phyloP scores from a whole-genome alignment of 2,329 filamentous ascomycete genomes.

The Pyrenochaeta sp. region DNA sequence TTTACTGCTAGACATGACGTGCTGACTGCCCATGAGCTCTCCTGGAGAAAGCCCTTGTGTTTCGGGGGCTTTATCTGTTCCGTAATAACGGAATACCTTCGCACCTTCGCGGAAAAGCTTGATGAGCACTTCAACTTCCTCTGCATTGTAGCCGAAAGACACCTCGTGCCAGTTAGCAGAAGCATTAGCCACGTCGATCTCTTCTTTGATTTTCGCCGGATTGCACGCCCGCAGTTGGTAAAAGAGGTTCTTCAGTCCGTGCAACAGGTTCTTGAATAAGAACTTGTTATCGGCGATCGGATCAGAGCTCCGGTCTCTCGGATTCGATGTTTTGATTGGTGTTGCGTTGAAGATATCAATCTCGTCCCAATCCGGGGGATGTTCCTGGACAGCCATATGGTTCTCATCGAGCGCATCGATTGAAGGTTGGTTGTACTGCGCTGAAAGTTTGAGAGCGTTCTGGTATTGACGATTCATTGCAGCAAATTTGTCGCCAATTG shows the following conservation, averaged over 20 bases:
- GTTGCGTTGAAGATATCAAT: slow-evolving; percentile 97
- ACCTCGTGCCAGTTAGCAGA: slow-evolving; percentile 94
- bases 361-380: slow-evolving; percentile 92
- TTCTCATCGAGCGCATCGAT: slow-evolving; percentile 73
- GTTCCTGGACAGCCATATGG: slow-evolving; percentile 82
- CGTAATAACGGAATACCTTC: slow-evolving; percentile 96
- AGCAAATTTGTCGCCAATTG: slow-evolving; percentile 97
- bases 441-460: slow-evolving; percentile 93
- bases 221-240: slow-evolving; percentile 94
- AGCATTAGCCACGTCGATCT: slow-evolving; percentile 77
- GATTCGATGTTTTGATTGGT: slow-evolving; percentile 94
- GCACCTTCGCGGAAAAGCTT: slow-evolving; percentile 97
- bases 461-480: slow-evolving; percentile 96
- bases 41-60: slow-evolving; percentile 80
- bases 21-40: slow-evolving; percentile 92
- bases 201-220: slow-evolving; percentile 61
- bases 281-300: slow-evolving; percentile 98
- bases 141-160: slow-evolving; percentile 93
- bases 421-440: slow-evolving; percentile 72
- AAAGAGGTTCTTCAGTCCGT: slow-evolving; percentile 94
- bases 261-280: slow-evolving; percentile 94
- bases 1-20: slow-evolving; percentile 90
- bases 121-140: slow-evolving; percentile 95
- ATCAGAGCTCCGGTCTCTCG: slow-evolving; percentile 85
- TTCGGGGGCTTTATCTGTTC: slow-evolving; percentile 81